Conservation (phyloP, 2,329 filamentous ascomycete species). For the Dothistroma septosporum region DNA sequence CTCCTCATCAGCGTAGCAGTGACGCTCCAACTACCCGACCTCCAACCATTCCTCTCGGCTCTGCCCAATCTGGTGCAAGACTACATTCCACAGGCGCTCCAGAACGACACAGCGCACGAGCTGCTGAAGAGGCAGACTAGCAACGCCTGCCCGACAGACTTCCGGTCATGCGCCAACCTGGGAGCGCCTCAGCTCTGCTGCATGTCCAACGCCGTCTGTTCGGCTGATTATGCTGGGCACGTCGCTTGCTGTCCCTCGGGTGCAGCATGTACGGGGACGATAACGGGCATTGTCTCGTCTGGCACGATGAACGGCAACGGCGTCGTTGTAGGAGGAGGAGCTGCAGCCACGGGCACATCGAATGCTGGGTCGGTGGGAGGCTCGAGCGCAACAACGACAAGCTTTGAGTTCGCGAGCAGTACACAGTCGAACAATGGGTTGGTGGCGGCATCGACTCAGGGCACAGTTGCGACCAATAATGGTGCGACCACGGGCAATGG, state of each 20-base stretch:
- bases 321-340: slow-evolving; percentile 24
- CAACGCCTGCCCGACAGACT: slow-evolving; percentile 49
- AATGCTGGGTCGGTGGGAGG: slow-evolving; percentile 18
- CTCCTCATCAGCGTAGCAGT: slow-evolving; percentile 16
- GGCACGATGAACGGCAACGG: slow-evolving; percentile 31
- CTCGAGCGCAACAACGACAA: slow-evolving; percentile 23
- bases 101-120: slow-evolving; percentile 25
- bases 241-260: slow-evolving; percentile 60
- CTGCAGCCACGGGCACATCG: slow-evolving; percentile 19
- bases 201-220: slow-evolving; percentile 50
- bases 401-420: slow-evolving; percentile 21
- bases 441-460: slow-evolving; percentile 21
- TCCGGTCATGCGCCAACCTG: slow-evolving; percentile 50
- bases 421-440: slow-evolving; percentile 24
- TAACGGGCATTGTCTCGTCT: slow-evolving; percentile 38
- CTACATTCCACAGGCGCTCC: slow-evolving; percentile 17
- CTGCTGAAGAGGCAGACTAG: slow-evolving; percentile 35
- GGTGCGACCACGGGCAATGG: slow-evolving; percentile 17
- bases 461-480: slow-evolving; percentile 12
- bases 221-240: slow-evolving; percentile 53
- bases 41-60: slow-evolving; percentile 31
- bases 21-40: slow-evolving; percentile 27
- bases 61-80: slow-evolving; percentile 25
- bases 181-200: slow-evolving; percentile 56
- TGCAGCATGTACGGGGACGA: slow-evolving; percentile 55